Evolutionary conservation across 2,329 filamentous ascomycete genomes (phyloP).

Genomic region (Monilinia polystroma): DNA sequence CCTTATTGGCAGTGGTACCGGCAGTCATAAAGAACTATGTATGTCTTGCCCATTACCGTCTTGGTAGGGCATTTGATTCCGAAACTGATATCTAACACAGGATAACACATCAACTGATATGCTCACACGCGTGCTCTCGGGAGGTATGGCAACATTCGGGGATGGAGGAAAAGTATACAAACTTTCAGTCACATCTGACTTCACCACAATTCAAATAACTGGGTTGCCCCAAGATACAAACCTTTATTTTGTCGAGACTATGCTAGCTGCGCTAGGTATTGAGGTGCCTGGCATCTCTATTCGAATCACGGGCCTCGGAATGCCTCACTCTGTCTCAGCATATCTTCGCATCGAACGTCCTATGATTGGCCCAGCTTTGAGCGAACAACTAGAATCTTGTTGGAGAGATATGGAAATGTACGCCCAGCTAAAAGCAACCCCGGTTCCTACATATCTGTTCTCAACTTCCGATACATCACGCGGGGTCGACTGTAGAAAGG

Average conservation of each 20-base stretch:
- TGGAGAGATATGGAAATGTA: background rate
- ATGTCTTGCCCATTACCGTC: background rate
- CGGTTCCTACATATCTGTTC: background rate
- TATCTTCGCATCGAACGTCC: background rate
- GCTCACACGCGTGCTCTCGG: conserved; percentile 31
- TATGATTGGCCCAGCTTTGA: background rate
- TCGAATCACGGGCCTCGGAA: conserved; percentile 19
- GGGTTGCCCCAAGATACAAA: conserved; percentile 28
- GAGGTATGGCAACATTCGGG: conserved; percentile 30
- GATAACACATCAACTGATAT: background rate
- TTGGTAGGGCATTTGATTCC: background rate
- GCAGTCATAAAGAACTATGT: background rate
- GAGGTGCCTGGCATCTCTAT: conserved; percentile 24
- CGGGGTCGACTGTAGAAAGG: background rate
- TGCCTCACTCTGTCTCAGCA: background rate
- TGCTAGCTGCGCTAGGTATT: conserved; percentile 28
- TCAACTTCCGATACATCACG: background rate
- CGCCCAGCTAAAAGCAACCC: background rate
- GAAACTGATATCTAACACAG: background rate
- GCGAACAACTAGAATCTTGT: background rate
- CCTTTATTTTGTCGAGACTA: conserved; percentile 23
- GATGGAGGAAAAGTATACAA: conserved; percentile 32
- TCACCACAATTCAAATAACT: conserved; percentile 32
- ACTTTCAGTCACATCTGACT: conserved; percentile 34
- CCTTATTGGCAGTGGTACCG: too few relatives aligned